Conservation (phyloP, 148 eudicot species). For the Linanthus parryae region DNA sequence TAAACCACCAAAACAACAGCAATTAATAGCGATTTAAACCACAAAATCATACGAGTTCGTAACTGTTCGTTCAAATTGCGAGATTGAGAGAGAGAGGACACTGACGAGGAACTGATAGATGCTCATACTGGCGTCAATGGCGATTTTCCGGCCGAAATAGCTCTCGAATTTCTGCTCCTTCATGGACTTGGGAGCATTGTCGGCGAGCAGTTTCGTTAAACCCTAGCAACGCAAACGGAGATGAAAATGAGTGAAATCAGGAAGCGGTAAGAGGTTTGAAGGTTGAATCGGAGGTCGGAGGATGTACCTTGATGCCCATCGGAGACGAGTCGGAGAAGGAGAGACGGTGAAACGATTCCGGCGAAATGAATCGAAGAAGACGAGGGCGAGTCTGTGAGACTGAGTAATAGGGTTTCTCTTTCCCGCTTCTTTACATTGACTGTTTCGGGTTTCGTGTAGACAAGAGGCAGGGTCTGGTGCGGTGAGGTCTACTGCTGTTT, state of each 20-base stretch:
- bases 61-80: background rate
- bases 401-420: background rate
- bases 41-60: background rate
- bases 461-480: too few relatives aligned
- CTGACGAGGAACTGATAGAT: constrained; percentile 91
- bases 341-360: background rate
- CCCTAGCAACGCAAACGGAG: constrained; percentile 41
- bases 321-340: background rate
- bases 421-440: too few relatives aligned
- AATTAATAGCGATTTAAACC: background rate
- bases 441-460: too few relatives aligned
- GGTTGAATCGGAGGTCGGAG: background rate
- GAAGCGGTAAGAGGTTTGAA: too few relatives aligned
- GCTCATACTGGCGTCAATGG: constrained; percentile 99
- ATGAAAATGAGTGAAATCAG: background rate
- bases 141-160: constrained; percentile 81
- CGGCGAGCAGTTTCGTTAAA: constrained; percentile 94
- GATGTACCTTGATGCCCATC: constrained; percentile 3
- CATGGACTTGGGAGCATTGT: constrained; percentile 88
- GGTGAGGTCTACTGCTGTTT: too few relatives aligned
- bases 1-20: constrained; percentile 14
- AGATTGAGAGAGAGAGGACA: background rate
- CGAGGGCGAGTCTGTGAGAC: background rate
- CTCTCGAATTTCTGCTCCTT: constrained; percentile 98
- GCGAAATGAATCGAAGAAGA: background rate